Evolutionary conservation across 106 monocot genomes (phyloP), one percentile per base, ranked within the genome.

Genomic region (Allium fistulosum): DNA sequence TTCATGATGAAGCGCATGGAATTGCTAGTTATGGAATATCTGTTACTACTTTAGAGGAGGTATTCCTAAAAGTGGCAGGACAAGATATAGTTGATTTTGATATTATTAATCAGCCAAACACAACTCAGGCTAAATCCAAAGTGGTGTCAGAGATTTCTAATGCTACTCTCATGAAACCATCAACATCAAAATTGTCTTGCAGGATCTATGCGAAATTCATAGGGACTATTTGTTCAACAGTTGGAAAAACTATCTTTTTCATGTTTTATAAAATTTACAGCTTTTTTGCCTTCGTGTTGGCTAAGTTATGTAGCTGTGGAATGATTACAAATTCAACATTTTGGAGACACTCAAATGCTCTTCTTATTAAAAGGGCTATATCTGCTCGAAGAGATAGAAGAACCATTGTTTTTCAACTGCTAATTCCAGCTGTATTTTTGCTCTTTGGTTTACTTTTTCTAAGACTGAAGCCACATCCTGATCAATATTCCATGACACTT

Each of bases 21-120:
- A 82, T 94, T 69, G 74, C 87, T 69, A 90, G 94, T 80, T 94
- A 87, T 75, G 94, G 94, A 49, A 87, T 94, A 47, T 94, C 94
- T 53, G 94, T 94, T 6, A 94, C 94, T 58, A 94, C 94, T 26
- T 49, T 94, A 69, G 94, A 94, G 72, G 94, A 94, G 69, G 94
- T 94, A 12, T 94, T 94, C 71, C 76, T 94, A 73, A 89, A 77
- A 80, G 94, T 94, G 65, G 73, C 93, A 51, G 83, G 82, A 22
- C 80, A 88, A 67, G 63, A 48, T 51, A 48, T 79, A 50, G 69
- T 72, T 72, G 80, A 85, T 56, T 59, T 66, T 52, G 80, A 80
- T 69, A 37, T 37, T 37, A 57, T 61, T 17, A 60, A 58, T 69
- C 63, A 45, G 57, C 72, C 48, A 79, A 49, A 63, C n/a, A 69